Evolutionary conservation across 495 filamentous ascomycete species (phyloP).

Genomic region (Aspergillus saccharolyticus): DNA sequence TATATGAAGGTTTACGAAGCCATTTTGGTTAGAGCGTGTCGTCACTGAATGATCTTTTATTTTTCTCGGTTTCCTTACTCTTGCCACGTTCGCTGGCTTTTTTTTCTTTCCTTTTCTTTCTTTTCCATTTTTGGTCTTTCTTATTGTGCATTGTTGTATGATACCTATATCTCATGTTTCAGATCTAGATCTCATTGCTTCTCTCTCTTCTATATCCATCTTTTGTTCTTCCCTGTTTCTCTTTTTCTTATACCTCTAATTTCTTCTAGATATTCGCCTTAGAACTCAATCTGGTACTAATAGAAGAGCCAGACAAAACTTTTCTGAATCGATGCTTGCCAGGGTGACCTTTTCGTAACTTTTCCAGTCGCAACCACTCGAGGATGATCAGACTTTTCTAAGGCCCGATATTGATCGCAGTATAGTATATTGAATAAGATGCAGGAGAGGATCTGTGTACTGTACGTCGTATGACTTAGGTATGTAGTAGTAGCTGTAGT

Average conservation of each 20-base stretch:
- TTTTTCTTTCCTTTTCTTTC: constrained; percentile 4
- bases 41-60: not conserved
- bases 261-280: not conserved
- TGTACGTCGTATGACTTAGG: too few species aligned
- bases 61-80: constrained; percentile 5
- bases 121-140: not conserved
- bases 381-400: too few species aligned
- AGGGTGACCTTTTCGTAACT: too few species aligned
- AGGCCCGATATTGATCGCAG: too few species aligned
- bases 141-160: constrained; percentile 3
- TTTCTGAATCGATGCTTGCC: not conserved
- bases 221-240: not conserved
- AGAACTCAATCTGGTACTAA: not conserved
- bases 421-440: too few species aligned
- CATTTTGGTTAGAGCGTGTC: constrained; percentile 46
- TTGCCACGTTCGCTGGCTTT: too few species aligned
- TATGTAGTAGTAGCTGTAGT: too few species aligned
- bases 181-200: constrained; percentile 12
- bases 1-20: constrained; percentile 78
- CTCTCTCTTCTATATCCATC: not conserved
- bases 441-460: too few species aligned
- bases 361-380: too few species aligned
- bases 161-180: constrained; percentile 18
- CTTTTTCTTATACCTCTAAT: not conserved
- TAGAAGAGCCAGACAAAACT: not conserved